phyloP scores from a whole-genome alignment of 2,329 filamentous ascomycete genomes.

The Berkeleyomyces rouxiae region DNA sequence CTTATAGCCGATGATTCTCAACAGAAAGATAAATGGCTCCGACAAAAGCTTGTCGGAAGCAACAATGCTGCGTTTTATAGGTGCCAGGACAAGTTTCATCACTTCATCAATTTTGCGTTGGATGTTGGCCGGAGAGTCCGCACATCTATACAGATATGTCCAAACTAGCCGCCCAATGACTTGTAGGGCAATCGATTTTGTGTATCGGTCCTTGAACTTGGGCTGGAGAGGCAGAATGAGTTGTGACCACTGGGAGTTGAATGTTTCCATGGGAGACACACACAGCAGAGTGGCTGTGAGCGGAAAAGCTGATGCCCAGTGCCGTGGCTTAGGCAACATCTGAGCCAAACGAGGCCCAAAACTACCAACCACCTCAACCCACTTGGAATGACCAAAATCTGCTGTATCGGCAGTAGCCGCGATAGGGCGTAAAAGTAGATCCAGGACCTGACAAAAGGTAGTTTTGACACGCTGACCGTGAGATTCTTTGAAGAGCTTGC shows the following conservation, averaged over 20 bases:
- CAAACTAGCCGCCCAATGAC: conserved; percentile 81
- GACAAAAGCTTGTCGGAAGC: conserved; percentile 71
- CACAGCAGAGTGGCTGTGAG: conserved; percentile 76
- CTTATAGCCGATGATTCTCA: conserved; percentile 86
- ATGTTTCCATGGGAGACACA: conserved; percentile 69
- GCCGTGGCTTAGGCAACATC: conserved; percentile 78
- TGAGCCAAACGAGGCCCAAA: conserved; percentile 65
- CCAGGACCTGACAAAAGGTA: conserved; percentile 83
- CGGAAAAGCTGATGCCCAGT: conserved; percentile 82
- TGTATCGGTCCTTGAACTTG: conserved; percentile 67
- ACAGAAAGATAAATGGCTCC: conserved; percentile 82
- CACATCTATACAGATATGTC: conserved; percentile 81
- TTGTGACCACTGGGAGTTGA: conserved; percentile 73
- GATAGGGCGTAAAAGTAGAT: conserved; percentile 71
- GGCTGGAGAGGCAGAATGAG: conserved; percentile 61
- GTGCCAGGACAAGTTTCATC: conserved; percentile 65
- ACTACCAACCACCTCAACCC: conserved; percentile 68
- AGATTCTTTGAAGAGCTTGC: conserved; percentile 64
- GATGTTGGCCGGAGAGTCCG: conserved; percentile 50
- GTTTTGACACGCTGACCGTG: conserved; percentile 85
- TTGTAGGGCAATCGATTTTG: conserved; percentile 66
- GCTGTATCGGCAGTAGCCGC: conserved; percentile 61
- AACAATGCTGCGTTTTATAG: conserved; percentile 62
- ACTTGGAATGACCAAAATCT: conserved; percentile 66
- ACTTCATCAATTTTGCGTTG: conserved; percentile 79